These are phyloP conservation scores for Curvularia verruculosa DNA, from an alignment of 2,329 filamentous ascomycete species.

Conservation along the genomic window DNA sequence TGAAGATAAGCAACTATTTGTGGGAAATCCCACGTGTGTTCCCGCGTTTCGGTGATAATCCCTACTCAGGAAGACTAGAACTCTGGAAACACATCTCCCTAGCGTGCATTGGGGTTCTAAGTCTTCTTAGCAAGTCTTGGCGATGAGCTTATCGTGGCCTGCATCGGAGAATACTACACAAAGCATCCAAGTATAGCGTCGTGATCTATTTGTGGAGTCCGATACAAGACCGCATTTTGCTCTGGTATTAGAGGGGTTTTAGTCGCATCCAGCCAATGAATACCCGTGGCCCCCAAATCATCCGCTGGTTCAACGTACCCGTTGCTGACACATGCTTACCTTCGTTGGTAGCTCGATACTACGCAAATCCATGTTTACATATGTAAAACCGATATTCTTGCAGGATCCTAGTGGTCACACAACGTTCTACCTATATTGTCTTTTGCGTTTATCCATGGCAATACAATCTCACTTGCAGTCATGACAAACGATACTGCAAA, in stretches of 20 bases:
- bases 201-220: neutral
- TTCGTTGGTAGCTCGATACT: neutral
- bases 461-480: neutral
- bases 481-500: neutral
- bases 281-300: neutral
- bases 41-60: neutral
- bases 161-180: neutral
- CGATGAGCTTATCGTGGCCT: neutral
- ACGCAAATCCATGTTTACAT: neutral
- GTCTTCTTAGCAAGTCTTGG: neutral
- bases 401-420: neutral
- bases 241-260: neutral
- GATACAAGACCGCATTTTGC: neutral
- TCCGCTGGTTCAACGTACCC: neutral
- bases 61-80: neutral
- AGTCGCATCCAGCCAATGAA: neutral
- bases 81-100: neutral
- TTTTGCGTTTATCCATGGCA: neutral
- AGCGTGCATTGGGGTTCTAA: neutral
- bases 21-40: neutral
- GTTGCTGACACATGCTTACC: conserved; percentile 7
- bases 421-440: neutral
- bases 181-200: neutral
- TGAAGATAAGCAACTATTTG: neutral
- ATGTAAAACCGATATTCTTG: neutral